Conservation (phyloP, 1,139 yeast species). For the Suhomyces taliae region DNA sequence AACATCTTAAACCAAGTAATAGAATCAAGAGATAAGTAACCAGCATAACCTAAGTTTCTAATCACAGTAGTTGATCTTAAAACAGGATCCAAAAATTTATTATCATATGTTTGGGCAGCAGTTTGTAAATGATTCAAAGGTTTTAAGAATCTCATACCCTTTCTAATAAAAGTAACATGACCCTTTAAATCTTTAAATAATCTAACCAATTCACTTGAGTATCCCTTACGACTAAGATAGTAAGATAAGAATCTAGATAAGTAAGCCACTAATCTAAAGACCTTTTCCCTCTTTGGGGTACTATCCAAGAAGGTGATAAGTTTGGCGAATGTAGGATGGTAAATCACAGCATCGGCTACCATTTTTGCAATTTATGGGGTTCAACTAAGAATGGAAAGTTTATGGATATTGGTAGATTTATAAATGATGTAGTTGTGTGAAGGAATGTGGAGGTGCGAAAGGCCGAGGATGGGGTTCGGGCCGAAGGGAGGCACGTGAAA, state of each 20-base stretch:
- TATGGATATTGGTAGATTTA: background rate
- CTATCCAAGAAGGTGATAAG: constrained; percentile 65
- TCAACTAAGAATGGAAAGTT: background rate
- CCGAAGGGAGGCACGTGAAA: constrained; percentile 6
- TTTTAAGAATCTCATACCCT: constrained; percentile 81
- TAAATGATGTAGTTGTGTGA: background rate
- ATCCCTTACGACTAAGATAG: constrained; percentile 63
- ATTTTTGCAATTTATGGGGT: constrained; percentile 24
- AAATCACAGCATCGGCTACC: constrained; percentile 67
- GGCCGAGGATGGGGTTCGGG: constrained; percentile 6
- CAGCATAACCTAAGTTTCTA: constrained; percentile 72
- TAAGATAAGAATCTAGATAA: constrained; percentile 70
- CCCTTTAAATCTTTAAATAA: constrained; percentile 53
- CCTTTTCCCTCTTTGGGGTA: constrained; percentile 71
- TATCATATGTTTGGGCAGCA: constrained; percentile 68
- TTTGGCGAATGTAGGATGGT: constrained; percentile 73
- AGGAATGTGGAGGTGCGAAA: constrained; percentile 3
- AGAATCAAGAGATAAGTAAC: constrained; percentile 74
- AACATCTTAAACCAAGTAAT: constrained; percentile 65
- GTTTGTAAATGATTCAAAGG: constrained; percentile 74
- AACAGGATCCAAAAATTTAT: constrained; percentile 68
- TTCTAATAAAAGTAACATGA: constrained; percentile 71
- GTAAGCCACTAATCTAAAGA: constrained; percentile 79
- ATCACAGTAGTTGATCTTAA: constrained; percentile 58
- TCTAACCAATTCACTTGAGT: constrained; percentile 48